Base-by-base conservation (phyloP, 768 basidiomycete genomes). In the Polyporus arcularius region DNA sequence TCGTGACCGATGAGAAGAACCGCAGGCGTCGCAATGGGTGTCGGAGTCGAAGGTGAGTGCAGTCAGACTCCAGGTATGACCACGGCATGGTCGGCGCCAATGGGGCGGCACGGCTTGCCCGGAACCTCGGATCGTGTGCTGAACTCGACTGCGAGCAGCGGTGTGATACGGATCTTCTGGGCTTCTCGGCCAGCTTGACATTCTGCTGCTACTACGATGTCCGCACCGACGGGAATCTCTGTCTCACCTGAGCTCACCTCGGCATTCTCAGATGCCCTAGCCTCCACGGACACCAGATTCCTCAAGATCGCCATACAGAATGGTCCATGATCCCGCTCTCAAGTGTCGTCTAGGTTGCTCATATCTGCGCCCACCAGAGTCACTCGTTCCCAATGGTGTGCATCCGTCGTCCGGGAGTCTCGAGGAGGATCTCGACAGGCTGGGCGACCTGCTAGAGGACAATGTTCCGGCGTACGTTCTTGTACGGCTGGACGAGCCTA, bases 271-370 rank as follows among this genome's bases (percentile, higher is more conserved):
- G 69, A 79, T 38, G 85, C 87, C 4, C 74, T 85, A 32, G 78
- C 80, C 53, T 72, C 80, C 2, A 77, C 73, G 58, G 70, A 76
- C 41, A 76, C 80, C 57, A 84, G 92, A 45, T 94, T 94, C 74
- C 77, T 94, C 75, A 91, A 91, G 72, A 80, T 94, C 62, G 80
- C 81, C 49, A 92, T 94, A 69, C 75, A 76, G 62, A 85, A 94
- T 71, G 92, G 92, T 92, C 73, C 69, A 74, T 76, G 66, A 62
- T 57, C 43, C 30, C 62, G 58, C 51, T 55, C 55, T 56, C 56
- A 47, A 53, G 55, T 53, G 21, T 45, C 30, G 53, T 60, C 55
- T 62, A 55, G 31, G 41, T 55, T 7, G 55, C 68, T 71, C 57
- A 67, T 55, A 47, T 67, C 59, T 21, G 41, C 39, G 50, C 67